Conservation (phyloP, 345 rosid species). For the Dipteronia sinensis region DNA sequence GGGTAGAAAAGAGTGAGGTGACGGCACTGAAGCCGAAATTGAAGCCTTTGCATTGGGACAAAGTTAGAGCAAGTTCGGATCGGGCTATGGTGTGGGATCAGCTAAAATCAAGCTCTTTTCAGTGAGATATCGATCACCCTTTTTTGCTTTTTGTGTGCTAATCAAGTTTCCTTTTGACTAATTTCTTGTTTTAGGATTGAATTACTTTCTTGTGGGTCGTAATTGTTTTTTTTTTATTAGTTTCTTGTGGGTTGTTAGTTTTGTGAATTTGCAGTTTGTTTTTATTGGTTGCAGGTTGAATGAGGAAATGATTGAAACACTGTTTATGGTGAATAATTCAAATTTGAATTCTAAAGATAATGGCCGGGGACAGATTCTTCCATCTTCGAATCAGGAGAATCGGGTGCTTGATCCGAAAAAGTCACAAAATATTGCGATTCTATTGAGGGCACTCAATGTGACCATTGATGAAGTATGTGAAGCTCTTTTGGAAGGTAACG, state of each 20-base stretch:
- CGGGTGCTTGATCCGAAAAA: conserved; percentile 85
- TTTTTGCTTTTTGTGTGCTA: conserved; percentile 1
- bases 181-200: background rate
- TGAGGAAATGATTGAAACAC: conserved; percentile 96
- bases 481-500: conserved; percentile 53
- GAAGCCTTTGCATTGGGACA: conserved; percentile 98
- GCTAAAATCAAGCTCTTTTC: conserved; percentile 84
- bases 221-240: background rate
- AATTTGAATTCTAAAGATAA: conserved; percentile 46
- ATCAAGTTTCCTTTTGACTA: background rate
- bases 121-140: conserved; percentile 49
- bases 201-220: background rate
- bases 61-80: conserved; percentile 90
- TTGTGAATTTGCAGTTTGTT: conserved; percentile 24
- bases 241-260: background rate
- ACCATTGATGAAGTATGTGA: conserved; percentile 94
- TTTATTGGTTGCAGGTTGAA: conserved; percentile 61
- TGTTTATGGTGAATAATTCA: conserved; percentile 67
- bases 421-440: conserved; percentile 88
- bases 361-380: conserved; percentile 34
- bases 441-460: conserved; percentile 90
- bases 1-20: conserved; percentile 42
- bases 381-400: conserved; percentile 55
- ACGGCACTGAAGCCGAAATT: conserved; percentile 58
- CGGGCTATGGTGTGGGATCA: conserved; percentile 98